These are phyloP conservation scores for Monosporozyma servazzii DNA, from an alignment of 805 yeast species.

Conservation along the genomic window DNA sequence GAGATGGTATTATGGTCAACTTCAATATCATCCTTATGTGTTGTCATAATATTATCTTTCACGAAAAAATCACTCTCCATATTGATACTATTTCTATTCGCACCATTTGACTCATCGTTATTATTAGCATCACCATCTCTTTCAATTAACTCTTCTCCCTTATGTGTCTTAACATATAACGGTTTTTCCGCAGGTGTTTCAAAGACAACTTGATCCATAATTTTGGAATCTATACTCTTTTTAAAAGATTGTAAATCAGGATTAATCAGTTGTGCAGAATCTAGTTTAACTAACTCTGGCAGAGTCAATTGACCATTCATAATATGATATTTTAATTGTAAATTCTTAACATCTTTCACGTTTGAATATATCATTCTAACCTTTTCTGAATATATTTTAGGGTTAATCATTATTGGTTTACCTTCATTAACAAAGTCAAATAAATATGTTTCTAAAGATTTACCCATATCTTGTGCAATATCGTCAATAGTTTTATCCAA, in stretches of 20 bases:
- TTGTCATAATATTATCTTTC: not conserved
- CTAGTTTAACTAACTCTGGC: slow-evolving; percentile 49
- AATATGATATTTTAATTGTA: slow-evolving; percentile 47
- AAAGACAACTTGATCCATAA: slow-evolving; percentile 58
- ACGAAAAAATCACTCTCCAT: not conserved
- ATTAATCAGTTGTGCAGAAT: slow-evolving; percentile 68
- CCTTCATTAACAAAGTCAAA: slow-evolving; percentile 12
- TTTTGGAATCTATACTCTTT: slow-evolving; percentile 59
- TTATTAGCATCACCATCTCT: slow-evolving; percentile 25
- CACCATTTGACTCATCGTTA: slow-evolving; percentile 11
- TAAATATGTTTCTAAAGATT: slow-evolving; percentile 43
- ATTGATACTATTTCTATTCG: not conserved
- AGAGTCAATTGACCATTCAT: slow-evolving; percentile 45
- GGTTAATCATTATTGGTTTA: not conserved
- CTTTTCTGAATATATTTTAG: slow-evolving; percentile 47
- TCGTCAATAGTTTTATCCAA: slow-evolving; percentile 25
- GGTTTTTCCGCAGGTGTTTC: slow-evolving; percentile 47
- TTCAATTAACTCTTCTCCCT: slow-evolving; percentile 79
- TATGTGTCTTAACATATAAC: slow-evolving; percentile 69
- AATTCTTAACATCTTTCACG: slow-evolving; percentile 47
- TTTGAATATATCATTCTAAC: slow-evolving; percentile 58
- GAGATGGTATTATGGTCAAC: not conserved
- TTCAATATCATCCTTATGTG: not conserved
- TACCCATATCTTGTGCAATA: slow-evolving; percentile 39
- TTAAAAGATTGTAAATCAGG: slow-evolving; percentile 67